Base-by-base conservation (phyloP, 768 basidiomycete species). In the Rhodotorula kratochvilovae region DNA sequence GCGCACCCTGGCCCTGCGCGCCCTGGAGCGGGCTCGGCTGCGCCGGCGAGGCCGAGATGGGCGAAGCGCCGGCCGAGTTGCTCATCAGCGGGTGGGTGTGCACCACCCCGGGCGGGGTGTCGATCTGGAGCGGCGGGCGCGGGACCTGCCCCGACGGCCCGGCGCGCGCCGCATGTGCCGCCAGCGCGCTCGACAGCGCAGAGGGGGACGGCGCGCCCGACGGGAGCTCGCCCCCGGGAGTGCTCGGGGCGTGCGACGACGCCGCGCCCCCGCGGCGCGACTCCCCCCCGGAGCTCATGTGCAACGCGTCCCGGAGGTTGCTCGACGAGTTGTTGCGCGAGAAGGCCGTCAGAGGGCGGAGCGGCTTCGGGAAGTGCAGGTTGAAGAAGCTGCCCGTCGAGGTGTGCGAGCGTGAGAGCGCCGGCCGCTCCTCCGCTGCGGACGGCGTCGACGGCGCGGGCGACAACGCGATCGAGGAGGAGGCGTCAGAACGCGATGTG, bases 171-270 rank as follows among this genome's bases (percentile, higher is more conserved):
- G 73, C 74, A 62, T 73, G 71, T 2, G 75, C 78, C 3, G 73
- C 75, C 31, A 76, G 76, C 2, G 71, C 63, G 56, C 76, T 78
- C 8, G 78, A 77, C 8, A 80, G 72, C 57, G 80, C 79, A 0
- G 72, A 72, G 3, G 77, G 68, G 15, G 65, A 67, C 36, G 74
- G 74, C 35, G 57, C 48, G n/a, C 17, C 36, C n/a, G 57, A 50
- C 35, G 36, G 43, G 8, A 35, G 17, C 16, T 70, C 66, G 64
- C 65, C 55, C 21, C 54, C 50, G 29, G 61, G 59, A 12, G 23
- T 5, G 42, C 55, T 31, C 13, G 54, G 43, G 15, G 51, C 51
- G 64, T 45, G 58, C 67, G 31, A 64, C 45, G 45, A 46, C n/a
- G n/a, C n/a, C n/a, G 39, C 39, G 50, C 61, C 60, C 17, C 33